Evolutionary conservation across 345 rosid species (phyloP).

Genomic region (Salix brachista): DNA sequence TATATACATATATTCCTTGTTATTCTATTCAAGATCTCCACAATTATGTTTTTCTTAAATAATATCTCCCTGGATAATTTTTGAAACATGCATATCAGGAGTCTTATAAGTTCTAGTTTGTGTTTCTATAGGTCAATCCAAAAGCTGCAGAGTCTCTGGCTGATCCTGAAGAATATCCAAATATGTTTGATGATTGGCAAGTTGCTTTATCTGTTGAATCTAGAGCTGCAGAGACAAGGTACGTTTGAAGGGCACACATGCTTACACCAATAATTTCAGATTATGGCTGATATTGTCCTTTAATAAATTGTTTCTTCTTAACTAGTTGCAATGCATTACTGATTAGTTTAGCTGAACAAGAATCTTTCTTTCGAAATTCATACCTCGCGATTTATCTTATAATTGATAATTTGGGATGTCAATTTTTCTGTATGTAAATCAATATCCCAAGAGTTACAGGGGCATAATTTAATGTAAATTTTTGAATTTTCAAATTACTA

Average conservation of each 20-base stretch:
- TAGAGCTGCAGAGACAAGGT: slow-evolving; percentile 76
- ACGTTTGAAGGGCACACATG: not conserved
- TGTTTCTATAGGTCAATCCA: slow-evolving; percentile 66
- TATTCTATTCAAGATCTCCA: not conserved
- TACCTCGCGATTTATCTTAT: not conserved
- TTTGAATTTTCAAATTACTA: not conserved
- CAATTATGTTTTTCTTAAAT: not conserved
- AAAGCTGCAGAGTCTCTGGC: slow-evolving; percentile 99
- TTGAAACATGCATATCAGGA: not conserved
- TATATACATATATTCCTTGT: not conserved
- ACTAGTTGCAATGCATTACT: not conserved
- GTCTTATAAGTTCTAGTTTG: not conserved
- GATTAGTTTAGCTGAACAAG: not conserved
- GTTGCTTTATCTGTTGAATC: slow-evolving; percentile 83
- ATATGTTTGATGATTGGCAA: slow-evolving; percentile 98
- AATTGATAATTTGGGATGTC: not conserved
- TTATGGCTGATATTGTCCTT: not conserved
- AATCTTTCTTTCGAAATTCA: not conserved
- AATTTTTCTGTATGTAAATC: not conserved
- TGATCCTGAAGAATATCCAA: slow-evolving; percentile 96
- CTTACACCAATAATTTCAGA: not conserved
- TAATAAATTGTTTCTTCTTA: not conserved
- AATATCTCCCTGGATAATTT: not conserved
- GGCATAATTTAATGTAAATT: not conserved
- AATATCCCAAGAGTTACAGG: not conserved